phyloP scores from a whole-genome alignment of 257 asterid species.

The Euphrasia confusa region DNA sequence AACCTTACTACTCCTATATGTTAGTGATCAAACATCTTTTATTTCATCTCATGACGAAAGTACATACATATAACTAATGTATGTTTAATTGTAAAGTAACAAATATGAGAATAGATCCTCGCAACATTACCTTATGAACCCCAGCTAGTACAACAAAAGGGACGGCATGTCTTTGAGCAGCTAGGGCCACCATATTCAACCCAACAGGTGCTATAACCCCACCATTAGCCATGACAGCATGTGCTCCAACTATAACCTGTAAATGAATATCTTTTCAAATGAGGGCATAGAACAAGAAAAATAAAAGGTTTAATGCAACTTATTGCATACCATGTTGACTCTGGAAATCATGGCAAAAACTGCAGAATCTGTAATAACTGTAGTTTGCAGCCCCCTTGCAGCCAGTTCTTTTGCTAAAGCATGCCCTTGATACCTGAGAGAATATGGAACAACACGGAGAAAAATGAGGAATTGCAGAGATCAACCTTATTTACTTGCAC shows the following conservation, averaged over 20 bases:
- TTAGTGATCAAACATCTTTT: conserved; percentile 16
- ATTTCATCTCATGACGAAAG: conserved; percentile 15
- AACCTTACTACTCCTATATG: background rate
- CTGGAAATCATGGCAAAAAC: conserved; percentile 99
- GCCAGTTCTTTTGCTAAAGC: conserved; percentile 87
- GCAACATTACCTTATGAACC: conserved; percentile 68
- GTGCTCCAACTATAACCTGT: conserved; percentile 98
- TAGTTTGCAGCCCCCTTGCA: conserved; percentile 81
- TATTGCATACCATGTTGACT: conserved; percentile 76
- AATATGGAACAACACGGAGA: conserved; percentile 20
- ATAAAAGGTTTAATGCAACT: background rate
- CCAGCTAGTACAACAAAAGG: conserved; percentile 99
- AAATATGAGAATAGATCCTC: conserved; percentile 17
- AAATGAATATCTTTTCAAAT: conserved; percentile 23
- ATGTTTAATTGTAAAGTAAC: conserved; percentile 4
- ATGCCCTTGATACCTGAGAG: conserved; percentile 89
- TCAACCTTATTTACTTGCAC: conserved; percentile 12
- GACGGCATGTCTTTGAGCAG: conserved; percentile 94
- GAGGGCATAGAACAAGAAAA: conserved; percentile 22
- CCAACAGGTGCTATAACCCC: conserved; percentile 98
- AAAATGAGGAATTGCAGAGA: conserved; percentile 11
- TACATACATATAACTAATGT: background rate
- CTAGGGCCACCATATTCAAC: conserved; percentile 90
- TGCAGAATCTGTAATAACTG: conserved; percentile 94
- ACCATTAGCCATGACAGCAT: conserved; percentile 96